phyloP scores from a whole-genome alignment of 1,284 basidiomycete species.

The Puccinia brachypodii region DNA sequence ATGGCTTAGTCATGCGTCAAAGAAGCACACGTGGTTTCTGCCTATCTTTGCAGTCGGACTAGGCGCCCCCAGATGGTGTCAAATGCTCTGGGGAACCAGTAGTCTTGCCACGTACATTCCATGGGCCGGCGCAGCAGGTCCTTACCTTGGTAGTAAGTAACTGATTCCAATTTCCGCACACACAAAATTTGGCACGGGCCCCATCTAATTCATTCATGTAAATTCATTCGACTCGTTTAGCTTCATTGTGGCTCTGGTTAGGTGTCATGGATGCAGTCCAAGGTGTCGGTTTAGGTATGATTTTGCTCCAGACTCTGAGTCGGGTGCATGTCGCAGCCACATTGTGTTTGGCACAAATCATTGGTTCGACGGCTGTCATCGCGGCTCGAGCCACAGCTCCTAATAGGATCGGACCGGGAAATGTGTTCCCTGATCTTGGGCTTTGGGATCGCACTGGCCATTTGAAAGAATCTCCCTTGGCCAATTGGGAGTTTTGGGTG shows the following conservation, averaged over 20 bases:
- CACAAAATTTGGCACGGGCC: not conserved
- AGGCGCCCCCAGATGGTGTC: constrained; percentile 84
- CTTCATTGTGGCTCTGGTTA: constrained; percentile 87
- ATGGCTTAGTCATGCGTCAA: constrained; percentile 78
- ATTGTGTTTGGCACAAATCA: constrained; percentile 73
- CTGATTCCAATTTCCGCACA: not conserved
- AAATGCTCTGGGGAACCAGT: constrained; percentile 83
- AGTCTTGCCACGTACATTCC: constrained; percentile 84
- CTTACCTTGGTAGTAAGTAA: constrained; percentile 64
- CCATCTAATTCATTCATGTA: not conserved
- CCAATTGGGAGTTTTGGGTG: constrained; percentile 75
- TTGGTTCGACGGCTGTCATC: constrained; percentile 71
- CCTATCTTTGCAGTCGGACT: constrained; percentile 90
- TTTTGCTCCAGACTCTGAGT: constrained; percentile 85
- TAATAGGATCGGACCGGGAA: constrained; percentile 75
- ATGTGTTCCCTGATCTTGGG: constrained; percentile 86
- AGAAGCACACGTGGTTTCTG: constrained; percentile 87
- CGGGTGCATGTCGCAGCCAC: constrained; percentile 89
- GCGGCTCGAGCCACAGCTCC: constrained; percentile 80
- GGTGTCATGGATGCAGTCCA: constrained; percentile 88
- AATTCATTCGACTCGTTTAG: constrained; percentile 60
- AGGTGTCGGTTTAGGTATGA: constrained; percentile 89
- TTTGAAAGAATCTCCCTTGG: constrained; percentile 35
- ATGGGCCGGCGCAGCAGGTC: constrained; percentile 78
- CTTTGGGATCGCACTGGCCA: constrained; percentile 67